These are phyloP conservation scores for Hemerocallis citrina DNA, from an alignment of 106 monocot species.

Conservation along the genomic window DNA sequence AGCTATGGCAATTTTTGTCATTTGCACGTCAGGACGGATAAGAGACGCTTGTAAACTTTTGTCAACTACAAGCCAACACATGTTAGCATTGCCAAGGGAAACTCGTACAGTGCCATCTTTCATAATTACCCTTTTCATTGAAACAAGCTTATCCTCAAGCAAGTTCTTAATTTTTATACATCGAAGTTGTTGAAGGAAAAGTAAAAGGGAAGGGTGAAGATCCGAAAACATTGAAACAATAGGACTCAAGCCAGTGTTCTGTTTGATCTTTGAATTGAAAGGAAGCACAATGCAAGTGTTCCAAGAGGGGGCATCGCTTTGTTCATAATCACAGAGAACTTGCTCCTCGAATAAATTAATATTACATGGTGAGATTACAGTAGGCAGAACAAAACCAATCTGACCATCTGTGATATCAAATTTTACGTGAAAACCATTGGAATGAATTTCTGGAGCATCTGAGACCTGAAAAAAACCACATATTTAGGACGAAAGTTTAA, in stretches of 20 bases:
- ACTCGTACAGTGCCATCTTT: constrained; percentile 41
- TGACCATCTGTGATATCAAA: constrained; percentile 57
- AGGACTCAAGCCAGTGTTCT: constrained; percentile 20
- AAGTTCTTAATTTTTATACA: constrained; percentile 50
- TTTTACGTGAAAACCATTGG: constrained; percentile 70
- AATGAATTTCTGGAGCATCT: constrained; percentile 74
- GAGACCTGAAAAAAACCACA: background rate
- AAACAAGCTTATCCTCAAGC: constrained; percentile 27
- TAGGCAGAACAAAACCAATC: constrained; percentile 68
- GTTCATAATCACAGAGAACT: constrained; percentile 18
- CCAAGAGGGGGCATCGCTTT: constrained; percentile 24
- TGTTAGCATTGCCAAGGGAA: constrained; percentile 36
- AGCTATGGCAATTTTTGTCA: constrained; percentile 52
- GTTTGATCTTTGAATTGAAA: constrained; percentile 33
- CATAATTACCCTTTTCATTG: constrained; percentile 30
- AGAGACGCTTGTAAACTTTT: constrained; percentile 21
- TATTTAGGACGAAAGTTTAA: background rate
- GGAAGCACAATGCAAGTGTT: constrained; percentile 72
- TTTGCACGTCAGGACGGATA: constrained; percentile 44
- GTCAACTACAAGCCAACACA: constrained; percentile 48
- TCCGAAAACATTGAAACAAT: constrained; percentile 50
- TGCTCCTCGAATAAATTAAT: constrained; percentile 10
- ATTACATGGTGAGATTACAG: constrained; percentile 37
- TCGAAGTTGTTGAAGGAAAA: constrained; percentile 48
- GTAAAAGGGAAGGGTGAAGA: constrained; percentile 48